phyloP scores from a whole-genome alignment of 805 yeast genomes.

The Cyberlindnera veronae region DNA sequence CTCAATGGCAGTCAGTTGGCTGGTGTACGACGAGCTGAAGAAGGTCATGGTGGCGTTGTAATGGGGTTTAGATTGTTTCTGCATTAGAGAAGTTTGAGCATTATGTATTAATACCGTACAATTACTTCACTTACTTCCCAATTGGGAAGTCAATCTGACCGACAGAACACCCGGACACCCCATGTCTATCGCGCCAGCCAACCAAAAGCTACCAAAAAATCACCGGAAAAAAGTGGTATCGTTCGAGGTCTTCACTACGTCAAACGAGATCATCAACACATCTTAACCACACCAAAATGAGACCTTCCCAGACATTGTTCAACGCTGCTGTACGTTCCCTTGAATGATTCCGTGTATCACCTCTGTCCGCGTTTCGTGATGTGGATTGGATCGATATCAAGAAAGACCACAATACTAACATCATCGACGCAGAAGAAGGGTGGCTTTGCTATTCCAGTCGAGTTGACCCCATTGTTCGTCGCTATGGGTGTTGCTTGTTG shows the following conservation, averaged over 20 bases:
- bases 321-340: constrained; percentile 42
- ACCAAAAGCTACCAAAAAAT: constrained; percentile 14
- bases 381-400: neutral
- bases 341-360: neutral
- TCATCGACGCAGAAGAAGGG: constrained; percentile 32
- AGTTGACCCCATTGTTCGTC: constrained; percentile 53
- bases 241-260: neutral
- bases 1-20: constrained; percentile 94
- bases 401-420: constrained; percentile 14
- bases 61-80: constrained; percentile 6
- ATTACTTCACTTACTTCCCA: neutral
- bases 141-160: constrained; percentile 10
- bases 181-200: constrained; percentile 9
- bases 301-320: constrained; percentile 45
- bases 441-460: constrained; percentile 44
- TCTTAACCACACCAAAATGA: constrained; percentile 31
- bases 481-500: constrained; percentile 53
- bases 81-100: neutral
- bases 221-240: constrained; percentile 5
- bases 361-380: neutral
- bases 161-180: constrained; percentile 12
- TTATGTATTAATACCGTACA: neutral
- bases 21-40: constrained; percentile 71
- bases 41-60: constrained; percentile 32
- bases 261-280: too few species aligned